Base-by-base conservation (phyloP, 2,329 filamentous ascomycete genomes). In the Polytolypa hystricis region DNA sequence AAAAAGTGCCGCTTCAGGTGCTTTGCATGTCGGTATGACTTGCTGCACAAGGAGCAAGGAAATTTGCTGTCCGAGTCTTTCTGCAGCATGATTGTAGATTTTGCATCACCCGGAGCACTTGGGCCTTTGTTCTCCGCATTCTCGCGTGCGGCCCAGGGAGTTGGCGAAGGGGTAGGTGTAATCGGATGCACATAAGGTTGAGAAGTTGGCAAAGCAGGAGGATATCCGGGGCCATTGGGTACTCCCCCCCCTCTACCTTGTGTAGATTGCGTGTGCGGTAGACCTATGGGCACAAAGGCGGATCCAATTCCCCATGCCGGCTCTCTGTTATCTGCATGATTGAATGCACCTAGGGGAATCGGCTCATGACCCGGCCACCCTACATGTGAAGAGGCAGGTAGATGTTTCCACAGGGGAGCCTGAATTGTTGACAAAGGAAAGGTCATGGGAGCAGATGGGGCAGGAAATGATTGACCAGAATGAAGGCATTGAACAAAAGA, bases 61-160 rank as follows among this genome's bases (percentile, higher is more conserved):
- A 93, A 98, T 68, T 96, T 96, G 56, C 91, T 89, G 58, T 96
- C 89, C 6, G 86, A 85, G 61, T 96, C 89, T 69, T 96, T 95
- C 50, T 84, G 81, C 11, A 87, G 86, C 45, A 93, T 91, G 44
- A 84, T 77, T 42, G 83, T 80, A 52, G 73, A 84, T 71, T 94
- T 93, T 7, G 74, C 71, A 19, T 74, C 69, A 29, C 74, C 72
- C 46, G 75, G 78, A 29, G 84, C 53, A 21, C 61, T 61, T 44
- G 66, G 62, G 30, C 79, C 68, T n/a, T n/a, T n/a, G n/a, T n/a
- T n/a, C n/a, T n/a, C n/a, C n/a, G n/a, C n/a, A n/a, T n/a, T n/a
- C n/a, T n/a, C n/a, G n/a, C n/a, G n/a, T n/a, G n/a, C n/a, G n/a
- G n/a, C n/a, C n/a, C n/a, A n/a, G n/a, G n/a, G n/a, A n/a, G n/a